Evolutionary conservation across 2,329 filamentous ascomycete species (phyloP).

Genomic region (Curvularia eragrostidis): DNA sequence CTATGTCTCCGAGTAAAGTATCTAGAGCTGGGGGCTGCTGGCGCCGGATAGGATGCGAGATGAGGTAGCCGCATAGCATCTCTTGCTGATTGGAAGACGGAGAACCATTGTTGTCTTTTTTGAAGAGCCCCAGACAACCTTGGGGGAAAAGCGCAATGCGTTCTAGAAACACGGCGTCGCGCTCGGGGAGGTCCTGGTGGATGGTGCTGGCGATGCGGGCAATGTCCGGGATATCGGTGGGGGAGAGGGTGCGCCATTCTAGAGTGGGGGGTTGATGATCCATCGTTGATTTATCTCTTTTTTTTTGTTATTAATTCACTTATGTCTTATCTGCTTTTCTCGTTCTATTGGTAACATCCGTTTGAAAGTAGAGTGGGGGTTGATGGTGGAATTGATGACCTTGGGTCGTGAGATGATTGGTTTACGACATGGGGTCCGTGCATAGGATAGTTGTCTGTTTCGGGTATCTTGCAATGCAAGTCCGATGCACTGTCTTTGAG

Average conservation of each 20-base stretch:
- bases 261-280: neutral
- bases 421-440: neutral
- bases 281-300: neutral
- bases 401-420: neutral
- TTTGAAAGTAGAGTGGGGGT: neutral
- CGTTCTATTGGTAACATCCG: too few relatives aligned
- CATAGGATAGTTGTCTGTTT: neutral
- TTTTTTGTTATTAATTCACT: neutral
- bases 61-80: conserved; percentile 24
- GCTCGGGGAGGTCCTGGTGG: conserved; percentile 26
- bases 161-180: conserved; percentile 24
- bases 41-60: conserved; percentile 26
- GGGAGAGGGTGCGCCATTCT: conserved; percentile 17
- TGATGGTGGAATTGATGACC: neutral
- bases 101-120: conserved; percentile 5
- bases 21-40: conserved; percentile 22
- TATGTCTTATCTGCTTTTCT: too few relatives aligned
- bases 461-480: too few relatives aligned
- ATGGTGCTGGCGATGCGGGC: conserved; percentile 16
- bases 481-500: too few relatives aligned
- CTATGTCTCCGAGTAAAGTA: conserved; percentile 13
- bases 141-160: conserved; percentile 20
- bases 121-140: conserved; percentile 23
- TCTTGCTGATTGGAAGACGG: too few relatives aligned
- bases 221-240: conserved; percentile 9